Evolutionary conservation across 2,329 filamentous ascomycete genomes (phyloP), one percentile per base, ranked within the genome.

Genomic region (Monosporascus sp.): DNA sequence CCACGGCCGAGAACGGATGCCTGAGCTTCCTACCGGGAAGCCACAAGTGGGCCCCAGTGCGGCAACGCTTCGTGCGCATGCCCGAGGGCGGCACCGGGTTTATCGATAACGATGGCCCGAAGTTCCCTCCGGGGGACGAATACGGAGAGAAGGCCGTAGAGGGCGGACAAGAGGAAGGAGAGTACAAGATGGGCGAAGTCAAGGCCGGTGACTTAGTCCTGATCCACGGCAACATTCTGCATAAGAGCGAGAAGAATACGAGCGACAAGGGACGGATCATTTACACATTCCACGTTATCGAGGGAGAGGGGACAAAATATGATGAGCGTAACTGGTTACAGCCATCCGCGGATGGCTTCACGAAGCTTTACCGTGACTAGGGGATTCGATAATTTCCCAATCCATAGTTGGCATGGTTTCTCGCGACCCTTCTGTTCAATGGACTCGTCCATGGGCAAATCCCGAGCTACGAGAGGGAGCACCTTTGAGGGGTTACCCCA

Each of bases 201-300:
- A 93, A 92, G 75, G 91, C 92, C 0, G 94, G 94, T 0, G 89
- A 88, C 47, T 71, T 99, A 70, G 91, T 97, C 48, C 73, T 99
- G 57, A 97, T 99, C 60, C 93, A 99, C 74, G 94, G 94, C 1
- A 97, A 97, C 71, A 74, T 97, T 63, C 69, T 97, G 74, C 94
- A 99, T 73, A 96, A 96, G 83, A 97, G 92, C 69, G 91, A 96
- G 81, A 90, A 82, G 78, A 99, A 99, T 69, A 80, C 83, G 52
- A 96, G 92, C 69, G 73, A 80, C 59, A 93, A 90, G 77, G 91
- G 92, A 22, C 80, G 93, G 60, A 95, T 94, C 68, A 96, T 97
- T 51, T 99, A 97, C 72, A 97, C 94, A 0, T 99, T 97, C 70
- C 94, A 99, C 75, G 83, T 96, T 54, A 97, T 97, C 65, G 94